A percentile compares a stretch with the other conserved stretches of the same genome.
phyloP scores from a whole-genome alignment of 2,329 filamentous ascomycete species.

The Xylariaceae sp. region DNA sequence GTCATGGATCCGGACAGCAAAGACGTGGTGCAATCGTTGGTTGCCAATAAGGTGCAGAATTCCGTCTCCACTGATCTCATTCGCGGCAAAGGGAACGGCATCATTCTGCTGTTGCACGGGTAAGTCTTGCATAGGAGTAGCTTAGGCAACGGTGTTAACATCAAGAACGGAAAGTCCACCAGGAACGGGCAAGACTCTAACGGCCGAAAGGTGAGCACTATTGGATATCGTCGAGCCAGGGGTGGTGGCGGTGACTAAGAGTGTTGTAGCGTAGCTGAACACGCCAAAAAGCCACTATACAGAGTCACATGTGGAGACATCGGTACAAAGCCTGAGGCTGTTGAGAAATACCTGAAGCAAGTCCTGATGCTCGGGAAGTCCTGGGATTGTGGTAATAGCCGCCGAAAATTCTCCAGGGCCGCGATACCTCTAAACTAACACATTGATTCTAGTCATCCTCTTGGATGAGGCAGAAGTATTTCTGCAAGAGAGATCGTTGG shows the following conservation, averaged over 20 bases:
- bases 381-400: conserved; percentile 22
- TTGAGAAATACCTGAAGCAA: conserved; percentile 22
- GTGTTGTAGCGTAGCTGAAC: conserved; percentile 18
- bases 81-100: conserved; percentile 16
- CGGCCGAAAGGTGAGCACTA: conserved; percentile 3
- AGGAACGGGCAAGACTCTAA: conserved; percentile 22
- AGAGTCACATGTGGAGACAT: conserved; percentile 26
- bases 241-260: background rate
- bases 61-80: conserved; percentile 11
- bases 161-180: conserved; percentile 6
- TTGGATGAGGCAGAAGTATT: conserved; percentile 19
- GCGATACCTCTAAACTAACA: background rate
- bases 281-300: conserved; percentile 21
- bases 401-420: background rate
- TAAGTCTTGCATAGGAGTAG: background rate
- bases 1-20: conserved; percentile 22
- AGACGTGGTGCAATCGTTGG: conserved; percentile 21
- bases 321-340: conserved; percentile 18
- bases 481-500: conserved; percentile 18
- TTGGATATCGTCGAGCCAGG: background rate
- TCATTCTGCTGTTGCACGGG: conserved; percentile 21
- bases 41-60: conserved; percentile 17
- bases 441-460: conserved; percentile 13
- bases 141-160: too few species aligned
- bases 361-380: conserved; percentile 21